Evolutionary conservation across 768 basidiomycete species (phyloP), one percentile per base, ranked within the genome.

Genomic region (Neoboletus magnificus): DNA sequence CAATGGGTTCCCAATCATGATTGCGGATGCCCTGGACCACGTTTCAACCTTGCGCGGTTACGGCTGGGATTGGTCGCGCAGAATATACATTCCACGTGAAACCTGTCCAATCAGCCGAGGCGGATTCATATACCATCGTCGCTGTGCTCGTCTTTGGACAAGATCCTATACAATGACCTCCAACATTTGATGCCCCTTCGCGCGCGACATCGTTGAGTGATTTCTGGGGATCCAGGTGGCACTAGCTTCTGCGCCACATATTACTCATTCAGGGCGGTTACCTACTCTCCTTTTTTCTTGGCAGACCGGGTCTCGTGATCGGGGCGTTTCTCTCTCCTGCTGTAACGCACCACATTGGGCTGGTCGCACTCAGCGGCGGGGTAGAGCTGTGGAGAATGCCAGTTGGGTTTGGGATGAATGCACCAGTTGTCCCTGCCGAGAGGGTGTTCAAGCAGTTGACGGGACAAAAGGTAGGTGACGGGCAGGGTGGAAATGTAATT

Each of bases 51-150:
- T 81, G 13, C 81, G 85, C 16, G 85, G 85, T 7, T 63, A 74
- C 50, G 82, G 80, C 29, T 87, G 85, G 84, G 71, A 78, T 44
- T 85, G 82, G 79, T 80, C 82, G 1, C 59, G 68, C 25, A 57
- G 62, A 37, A 27, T 63, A 20, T 60, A 63, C 42, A 29, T 68
- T 22, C 62, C 71, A 5, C 63, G 57, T 16, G 78, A 80, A 57
- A 74, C 72, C 9, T 77, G 79, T 23, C 72, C 75, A 11, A 27
- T 48, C 37, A 58, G 65, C 4, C 71, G 64, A 11, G 32, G 56
- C 2, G 57, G 64, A 27, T 84, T 55, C 18, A 12, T 16, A 2
- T n/a, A 39, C 37, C 37, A n/a, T 39, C n/a, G 7, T 39, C n/a
- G 37, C 18, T n/a, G n/a, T 39, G 10, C n/a, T 39, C 4, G 37